These are phyloP conservation scores for Eragrostis tef DNA, from an alignment of 202 grass and related monocot genomes.

Conservation along the genomic window DNA sequence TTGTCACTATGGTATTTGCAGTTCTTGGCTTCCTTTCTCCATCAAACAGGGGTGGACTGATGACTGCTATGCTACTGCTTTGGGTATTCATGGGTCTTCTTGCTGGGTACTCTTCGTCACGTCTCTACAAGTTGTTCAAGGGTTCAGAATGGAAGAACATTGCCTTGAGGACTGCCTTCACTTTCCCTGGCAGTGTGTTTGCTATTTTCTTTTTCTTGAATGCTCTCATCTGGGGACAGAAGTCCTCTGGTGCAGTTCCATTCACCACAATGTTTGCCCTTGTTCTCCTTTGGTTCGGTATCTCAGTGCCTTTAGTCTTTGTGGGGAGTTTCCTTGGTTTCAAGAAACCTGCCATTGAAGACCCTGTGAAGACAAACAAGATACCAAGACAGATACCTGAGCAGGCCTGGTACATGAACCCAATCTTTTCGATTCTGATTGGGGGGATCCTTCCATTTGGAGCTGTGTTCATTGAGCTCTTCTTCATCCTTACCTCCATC, in stretches of 20 bases:
- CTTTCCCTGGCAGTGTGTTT: conserved; percentile 75
- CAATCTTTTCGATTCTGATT: conserved; percentile 79
- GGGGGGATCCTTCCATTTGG: conserved; percentile 93
- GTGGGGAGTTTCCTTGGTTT: conserved; percentile 91
- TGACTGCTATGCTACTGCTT: conserved; percentile 95
- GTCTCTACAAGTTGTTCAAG: conserved; percentile 87
- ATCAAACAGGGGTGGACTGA: conserved; percentile 84
- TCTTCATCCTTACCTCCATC: conserved; percentile 94
- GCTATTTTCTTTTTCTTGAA: conserved; percentile 85
- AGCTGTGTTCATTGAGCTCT: conserved; percentile 87
- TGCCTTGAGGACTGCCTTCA: conserved; percentile 79
- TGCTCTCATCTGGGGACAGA: conserved; percentile 86
- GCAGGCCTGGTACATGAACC: conserved; percentile 98
- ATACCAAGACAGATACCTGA: conserved; percentile 91
- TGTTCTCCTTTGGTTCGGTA: conserved; percentile 93
- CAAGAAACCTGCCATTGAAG: conserved; percentile 75
- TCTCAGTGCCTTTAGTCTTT: conserved; percentile 88
- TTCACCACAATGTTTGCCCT: conserved; percentile 98
- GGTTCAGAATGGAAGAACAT: conserved; percentile 92
- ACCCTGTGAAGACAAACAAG: conserved; percentile 94
- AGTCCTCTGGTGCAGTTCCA: conserved; percentile 92
- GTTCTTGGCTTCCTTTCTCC: conserved; percentile 96
- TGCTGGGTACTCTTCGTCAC: conserved; percentile 81
- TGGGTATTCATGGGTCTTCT: conserved; percentile 97
- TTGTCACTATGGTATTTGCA: conserved; percentile 92